These are phyloP conservation scores for Naganishia sp. DNA, from an alignment of 1,284 basidiomycete genomes.

Conservation along the genomic window DNA sequence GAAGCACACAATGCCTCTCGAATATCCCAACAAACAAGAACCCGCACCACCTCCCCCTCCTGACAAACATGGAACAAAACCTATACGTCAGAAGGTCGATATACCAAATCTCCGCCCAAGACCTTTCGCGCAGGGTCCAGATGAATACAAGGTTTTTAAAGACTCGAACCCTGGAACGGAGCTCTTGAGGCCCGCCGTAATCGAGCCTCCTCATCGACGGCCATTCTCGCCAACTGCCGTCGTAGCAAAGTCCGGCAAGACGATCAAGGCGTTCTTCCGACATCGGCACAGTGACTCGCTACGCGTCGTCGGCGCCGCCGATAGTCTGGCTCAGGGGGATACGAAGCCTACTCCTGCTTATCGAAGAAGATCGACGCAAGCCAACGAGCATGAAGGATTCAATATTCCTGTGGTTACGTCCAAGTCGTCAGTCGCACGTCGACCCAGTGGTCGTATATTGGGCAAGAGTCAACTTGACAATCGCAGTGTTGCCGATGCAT, in stretches of 20 bases:
- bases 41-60: neutral
- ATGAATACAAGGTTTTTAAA: neutral
- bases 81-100: neutral
- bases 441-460: too few species aligned
- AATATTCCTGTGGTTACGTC: neutral
- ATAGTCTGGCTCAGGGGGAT: too few species aligned
- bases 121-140: neutral
- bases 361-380: neutral
- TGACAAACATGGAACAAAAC: neutral
- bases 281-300: neutral
- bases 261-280: conserved; percentile 22
- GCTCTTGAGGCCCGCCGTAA: neutral
- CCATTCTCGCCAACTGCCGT: conserved; percentile 17
- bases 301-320: neutral
- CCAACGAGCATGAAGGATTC: neutral
- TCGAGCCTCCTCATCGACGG: neutral
- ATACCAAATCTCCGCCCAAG: neutral
- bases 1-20: too few species aligned
- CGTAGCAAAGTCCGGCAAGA: conserved; percentile 11
- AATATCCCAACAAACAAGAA: neutral
- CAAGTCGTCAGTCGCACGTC: too few species aligned
- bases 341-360: too few species aligned
- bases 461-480: too few species aligned
- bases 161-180: neutral
- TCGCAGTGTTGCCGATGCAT: neutral